Evolutionary conservation across 2,329 filamentous ascomycete genomes (phyloP).

Genomic region (Emericellopsis atlantica): DNA sequence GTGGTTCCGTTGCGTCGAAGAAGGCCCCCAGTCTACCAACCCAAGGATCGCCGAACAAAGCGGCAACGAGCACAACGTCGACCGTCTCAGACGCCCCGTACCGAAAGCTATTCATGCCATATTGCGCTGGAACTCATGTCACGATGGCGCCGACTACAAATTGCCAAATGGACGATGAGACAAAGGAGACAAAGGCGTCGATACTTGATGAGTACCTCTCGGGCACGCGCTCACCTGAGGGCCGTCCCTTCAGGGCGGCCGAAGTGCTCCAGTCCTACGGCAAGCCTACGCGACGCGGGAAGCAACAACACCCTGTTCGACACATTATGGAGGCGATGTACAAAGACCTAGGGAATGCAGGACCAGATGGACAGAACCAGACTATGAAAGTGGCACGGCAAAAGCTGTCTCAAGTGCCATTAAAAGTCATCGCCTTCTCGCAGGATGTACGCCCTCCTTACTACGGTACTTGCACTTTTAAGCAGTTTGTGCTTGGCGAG

Average conservation of each 20-base stretch:
- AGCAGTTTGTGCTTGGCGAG: slow-evolving; percentile 29
- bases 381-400: slow-evolving; percentile 18
- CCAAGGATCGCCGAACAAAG: slow-evolving; percentile 15
- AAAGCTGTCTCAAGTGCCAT: slow-evolving; percentile 39
- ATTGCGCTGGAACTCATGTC: slow-evolving; percentile 65
- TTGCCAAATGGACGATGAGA: slow-evolving; percentile 40
- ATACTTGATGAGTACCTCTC: slow-evolving; percentile 39
- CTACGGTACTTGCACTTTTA: slow-evolving; percentile 57
- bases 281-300: slow-evolving; percentile 28
- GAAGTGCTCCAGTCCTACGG: slow-evolving; percentile 28
- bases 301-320: slow-evolving; percentile 38
- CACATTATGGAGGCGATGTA: slow-evolving; percentile 47
- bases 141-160: slow-evolving; percentile 51
- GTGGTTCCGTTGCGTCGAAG: slow-evolving; percentile 22
- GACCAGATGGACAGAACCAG: slow-evolving; percentile 21
- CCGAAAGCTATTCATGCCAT: slow-evolving; percentile 63
- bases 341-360: slow-evolving; percentile 21
- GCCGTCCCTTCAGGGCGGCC: slow-evolving; percentile 28
- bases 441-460: slow-evolving; percentile 60
- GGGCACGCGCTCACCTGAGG: slow-evolving; percentile 23
- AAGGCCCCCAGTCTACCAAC: slow-evolving; percentile 16
- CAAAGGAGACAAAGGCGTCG: slow-evolving; percentile 33
- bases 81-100: slow-evolving; percentile 37
- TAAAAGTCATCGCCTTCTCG: slow-evolving; percentile 50
- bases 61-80: slow-evolving; percentile 9